Evolutionary conservation across 2,329 filamentous ascomycete genomes (phyloP), one percentile per base, ranked within the genome.

Genomic region (Teratosphaeria zuluensis): DNA sequence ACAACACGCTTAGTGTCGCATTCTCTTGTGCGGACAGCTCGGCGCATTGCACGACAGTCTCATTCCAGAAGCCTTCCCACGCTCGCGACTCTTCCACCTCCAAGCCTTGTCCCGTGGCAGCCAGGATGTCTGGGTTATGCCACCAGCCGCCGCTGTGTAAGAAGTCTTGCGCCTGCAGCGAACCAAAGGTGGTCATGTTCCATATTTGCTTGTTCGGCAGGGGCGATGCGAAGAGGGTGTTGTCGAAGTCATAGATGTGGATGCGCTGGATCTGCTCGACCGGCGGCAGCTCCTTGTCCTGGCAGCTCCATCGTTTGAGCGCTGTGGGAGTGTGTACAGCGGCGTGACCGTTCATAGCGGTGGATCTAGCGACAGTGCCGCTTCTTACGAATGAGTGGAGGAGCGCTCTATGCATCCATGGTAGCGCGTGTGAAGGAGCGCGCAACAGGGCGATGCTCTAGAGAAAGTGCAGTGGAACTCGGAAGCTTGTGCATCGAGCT

Each of bases 161-260:
- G 56, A 83, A 80, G 64, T 95, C 88, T 64, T 88, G 86, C 53
- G 81, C 85, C 61, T 88, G 85, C 11, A 99, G 79, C 61, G 85
- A 81, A 54, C 90, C 90, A 55, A 95, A 84, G 0, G 90, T 92
- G 33, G 81, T 78, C 1, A 83, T 83, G 64, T 87, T 88, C 94
- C 94, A 99, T 69, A 99, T 74, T 65, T 90, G 87, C 2, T 86
- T 84, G 69, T 96, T 97, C 1, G 94, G 94, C 1, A 96, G 78
- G 5, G 94, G 94, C 14, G 89, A 95, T 67, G 87, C 85, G 78
- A 99, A 99, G 54, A 32, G 32, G 46, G 92, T 97, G 70, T 99
- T 97, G 75, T 99, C 94, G 73, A 97, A 99, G 74, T 99, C 94
- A 77, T 97, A 97, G 65, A 99, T 83, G 71, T 97, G 92, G 56